A percentile compares a stretch with the other conserved stretches of the same genome.
Conservation (phyloP, 2,329 filamentous ascomycete species). For the Penicillium sclerotigenum region DNA sequence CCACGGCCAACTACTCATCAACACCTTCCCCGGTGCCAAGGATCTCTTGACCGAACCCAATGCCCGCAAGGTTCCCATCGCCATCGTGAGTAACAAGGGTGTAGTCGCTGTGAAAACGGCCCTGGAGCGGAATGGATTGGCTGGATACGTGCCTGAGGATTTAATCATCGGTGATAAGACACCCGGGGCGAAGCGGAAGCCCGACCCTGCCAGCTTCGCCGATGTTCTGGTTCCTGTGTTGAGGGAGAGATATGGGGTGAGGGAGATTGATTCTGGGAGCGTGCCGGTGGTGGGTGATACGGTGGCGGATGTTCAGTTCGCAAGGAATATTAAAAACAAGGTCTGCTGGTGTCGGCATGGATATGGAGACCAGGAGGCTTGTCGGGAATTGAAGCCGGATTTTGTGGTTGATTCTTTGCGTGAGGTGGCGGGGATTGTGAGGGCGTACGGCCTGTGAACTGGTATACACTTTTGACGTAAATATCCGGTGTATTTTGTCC, state of each 20-base stretch:
- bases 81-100: conserved; percentile 27
- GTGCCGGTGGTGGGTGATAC: conserved; percentile 18
- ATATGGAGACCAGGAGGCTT: conserved; percentile 11
- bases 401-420: conserved; percentile 10
- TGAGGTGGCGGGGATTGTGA: conserved; percentile 8
- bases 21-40: conserved; percentile 17
- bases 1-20: conserved; percentile 21
- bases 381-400: conserved; percentile 7
- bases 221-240: conserved; percentile 17
- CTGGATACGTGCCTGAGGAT: conserved; percentile 9
- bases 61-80: conserved; percentile 12
- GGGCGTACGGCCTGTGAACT: background rate
- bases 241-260: conserved; percentile 3
- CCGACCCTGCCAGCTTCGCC: conserved; percentile 14
- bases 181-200: conserved; percentile 14
- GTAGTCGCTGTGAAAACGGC: conserved; percentile 18
- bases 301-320: conserved; percentile 16
- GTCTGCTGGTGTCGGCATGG: conserved; percentile 19
- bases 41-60: conserved; percentile 14
- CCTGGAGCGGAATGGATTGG: conserved; percentile 7
- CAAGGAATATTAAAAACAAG: conserved; percentile 12
- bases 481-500: conserved; percentile 15
- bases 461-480: background rate
- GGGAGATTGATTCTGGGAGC: background rate
- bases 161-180: conserved; percentile 19